These are phyloP conservation scores for Setaria viridis DNA, from an alignment of 202 grass and related monocot species.

Conservation along the genomic window DNA sequence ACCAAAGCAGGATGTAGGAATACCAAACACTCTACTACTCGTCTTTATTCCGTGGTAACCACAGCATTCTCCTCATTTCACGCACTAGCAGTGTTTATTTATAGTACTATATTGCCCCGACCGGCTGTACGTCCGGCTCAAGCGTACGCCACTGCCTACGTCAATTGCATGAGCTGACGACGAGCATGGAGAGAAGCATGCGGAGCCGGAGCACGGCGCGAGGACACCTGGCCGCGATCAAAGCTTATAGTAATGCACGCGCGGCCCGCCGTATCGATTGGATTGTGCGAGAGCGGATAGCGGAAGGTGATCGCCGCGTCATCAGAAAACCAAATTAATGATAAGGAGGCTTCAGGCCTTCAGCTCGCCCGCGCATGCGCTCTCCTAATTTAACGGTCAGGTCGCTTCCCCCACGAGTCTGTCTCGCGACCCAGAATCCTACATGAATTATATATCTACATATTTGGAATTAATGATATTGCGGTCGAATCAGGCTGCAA, in stretches of 20 bases:
- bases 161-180: slow-evolving; percentile 40
- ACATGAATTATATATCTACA: neutral
- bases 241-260: slow-evolving; percentile 47
- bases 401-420: slow-evolving; percentile 20
- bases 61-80: neutral
- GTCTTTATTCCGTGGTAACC: neutral
- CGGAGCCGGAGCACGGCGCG: neutral
- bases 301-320: slow-evolving; percentile 30
- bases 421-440: neutral
- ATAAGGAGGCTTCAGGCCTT: neutral
- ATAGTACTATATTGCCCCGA: neutral
- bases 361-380: neutral
- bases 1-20: neutral
- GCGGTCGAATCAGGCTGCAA: neutral
- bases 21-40: neutral
- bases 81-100: neutral
- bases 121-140: neutral
- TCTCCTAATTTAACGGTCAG: neutral
- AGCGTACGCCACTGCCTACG: slow-evolving; percentile 61
- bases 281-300: neutral
- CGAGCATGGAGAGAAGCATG: neutral
- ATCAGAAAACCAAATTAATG: slow-evolving; percentile 22
- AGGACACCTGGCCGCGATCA: neutral
- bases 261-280: neutral
- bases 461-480: neutral